These are phyloP conservation scores for Rusavskia elegans DNA, from an alignment of 495 filamentous ascomycete genomes.

Conservation along the genomic window DNA sequence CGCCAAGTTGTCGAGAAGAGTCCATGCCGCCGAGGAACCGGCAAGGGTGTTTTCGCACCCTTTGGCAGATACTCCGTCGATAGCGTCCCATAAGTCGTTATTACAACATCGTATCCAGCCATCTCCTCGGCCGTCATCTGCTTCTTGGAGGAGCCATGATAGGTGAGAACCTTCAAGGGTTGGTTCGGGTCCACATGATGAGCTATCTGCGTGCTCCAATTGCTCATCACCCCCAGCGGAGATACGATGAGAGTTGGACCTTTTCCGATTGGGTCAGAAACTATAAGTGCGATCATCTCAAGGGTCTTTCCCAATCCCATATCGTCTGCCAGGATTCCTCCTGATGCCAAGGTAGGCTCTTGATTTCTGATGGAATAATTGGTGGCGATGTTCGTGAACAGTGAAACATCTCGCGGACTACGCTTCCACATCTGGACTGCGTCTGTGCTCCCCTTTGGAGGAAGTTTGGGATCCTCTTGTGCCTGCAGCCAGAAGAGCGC, in stretches of 20 bases:
- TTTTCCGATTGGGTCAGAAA: conserved; percentile 34
- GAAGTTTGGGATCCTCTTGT: conserved; percentile 56
- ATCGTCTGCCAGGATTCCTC: conserved; percentile 81
- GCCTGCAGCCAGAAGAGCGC: conserved; percentile 71
- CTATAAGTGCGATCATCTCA: conserved; percentile 68
- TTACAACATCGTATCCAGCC: conserved; percentile 50
- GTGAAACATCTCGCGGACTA: conserved; percentile 20
- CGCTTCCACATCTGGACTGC: conserved; percentile 73
- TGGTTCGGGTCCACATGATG: conserved; percentile 49
- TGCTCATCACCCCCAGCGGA: conserved; percentile 80
- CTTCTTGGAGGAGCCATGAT: conserved; percentile 52
- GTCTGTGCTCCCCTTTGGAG: conserved; percentile 40
- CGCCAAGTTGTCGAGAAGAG: conserved; percentile 61
- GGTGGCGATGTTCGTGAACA: conserved; percentile 63
- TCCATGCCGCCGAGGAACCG: conserved; percentile 16
- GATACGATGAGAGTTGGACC: conserved; percentile 59
- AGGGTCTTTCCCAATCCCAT: conserved; percentile 94
- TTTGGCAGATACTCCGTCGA: conserved; percentile 25
- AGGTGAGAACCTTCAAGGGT: conserved; percentile 50
- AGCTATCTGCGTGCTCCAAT: conserved; percentile 73
- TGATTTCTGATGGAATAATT: conserved; percentile 40
- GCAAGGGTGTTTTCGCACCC: conserved; percentile 12
- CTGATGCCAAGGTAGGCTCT: conserved; percentile 50
- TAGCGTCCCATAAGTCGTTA: conserved; percentile 68
- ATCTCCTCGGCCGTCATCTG: conserved; percentile 38